These are phyloP conservation scores for Fraxinus cuspidata DNA, from an alignment of 257 asterid species.

Conservation along the genomic window DNA sequence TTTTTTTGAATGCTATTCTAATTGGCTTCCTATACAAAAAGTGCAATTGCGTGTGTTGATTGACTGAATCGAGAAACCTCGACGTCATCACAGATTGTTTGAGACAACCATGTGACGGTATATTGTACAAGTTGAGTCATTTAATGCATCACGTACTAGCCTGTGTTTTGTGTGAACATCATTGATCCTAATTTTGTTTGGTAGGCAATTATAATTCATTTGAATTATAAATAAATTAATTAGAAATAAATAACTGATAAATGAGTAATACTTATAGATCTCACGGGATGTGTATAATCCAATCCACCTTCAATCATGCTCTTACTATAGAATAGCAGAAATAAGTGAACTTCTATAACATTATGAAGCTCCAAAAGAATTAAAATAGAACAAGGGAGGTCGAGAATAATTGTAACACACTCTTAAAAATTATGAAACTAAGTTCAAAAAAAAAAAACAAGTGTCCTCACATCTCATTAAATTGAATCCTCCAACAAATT, in stretches of 20 bases:
- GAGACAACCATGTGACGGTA: too few species aligned
- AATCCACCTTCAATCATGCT: not conserved
- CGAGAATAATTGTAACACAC: conserved; percentile 27
- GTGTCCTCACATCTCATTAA: conserved; percentile 20
- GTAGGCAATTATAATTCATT: too few species aligned
- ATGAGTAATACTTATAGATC: too few species aligned
- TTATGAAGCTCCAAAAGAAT: conserved; percentile 23
- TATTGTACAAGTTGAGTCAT: not conserved
- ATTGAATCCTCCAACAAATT: conserved; percentile 60
- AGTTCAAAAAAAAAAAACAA: not conserved
- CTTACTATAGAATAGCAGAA: not conserved
- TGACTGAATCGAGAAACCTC: too few species aligned
- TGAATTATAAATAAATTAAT: too few species aligned
- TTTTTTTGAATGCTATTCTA: too few species aligned
- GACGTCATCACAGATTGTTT: too few species aligned
- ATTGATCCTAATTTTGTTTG: conserved; percentile 8
- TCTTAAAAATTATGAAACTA: conserved; percentile 26
- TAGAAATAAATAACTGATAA: too few species aligned
- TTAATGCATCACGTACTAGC: not conserved
- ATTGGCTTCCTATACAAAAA: too few species aligned
- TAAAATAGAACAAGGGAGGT: conserved; percentile 6
- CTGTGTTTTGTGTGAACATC: conserved; percentile 19
- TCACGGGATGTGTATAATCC: too few species aligned
- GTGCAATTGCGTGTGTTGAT: too few species aligned
- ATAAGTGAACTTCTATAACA: not conserved